Evolutionary conservation across 2,329 filamentous ascomycete genomes (phyloP), one percentile per base, ranked within the genome.

Genomic region (Aspergillus sp.): DNA sequence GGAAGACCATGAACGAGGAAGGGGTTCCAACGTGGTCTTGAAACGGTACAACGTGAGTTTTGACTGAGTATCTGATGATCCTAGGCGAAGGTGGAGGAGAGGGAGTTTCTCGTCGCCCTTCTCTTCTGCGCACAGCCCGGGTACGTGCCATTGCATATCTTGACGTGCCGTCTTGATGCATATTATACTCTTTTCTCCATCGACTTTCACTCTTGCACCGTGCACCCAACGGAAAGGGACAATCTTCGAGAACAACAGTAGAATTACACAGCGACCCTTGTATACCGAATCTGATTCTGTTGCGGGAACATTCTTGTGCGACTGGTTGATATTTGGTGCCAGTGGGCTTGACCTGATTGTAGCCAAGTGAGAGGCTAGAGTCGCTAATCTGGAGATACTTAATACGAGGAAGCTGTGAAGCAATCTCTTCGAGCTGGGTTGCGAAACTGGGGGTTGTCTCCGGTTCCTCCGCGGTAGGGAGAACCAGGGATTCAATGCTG

Each of bases 401-500:
- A 13, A 47, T 13, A 30, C 1, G 43, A n/a, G 43, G 43, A 5
- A 47, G n/a, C n/a, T 47, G 22, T 8, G 24, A 47, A 15, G 30
- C 43, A 9, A 32, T 15, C n/a, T 47, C 43, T 8, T 30, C 43
- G 15, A 47, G 13, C 22, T 47, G 43, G 7, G 15, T 22, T 15
- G n/a, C 13, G n/a, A 26, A 8, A 15, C 30, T 24, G 9, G 43
- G 26, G 43, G 30, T 32, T 17, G 5, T 47, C 22, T 47, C 4
- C 0, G 22, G 8, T 0, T 5, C 2, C 12, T 2, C 15, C 12
- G 0, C 0, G 22, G 24, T 18, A 11, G 43, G 22, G n/a, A 47
- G 13, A 8, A 32, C 43, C 15, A 32, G 43, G 24, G 43, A 15
- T 47, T 47, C 43, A 24, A 47, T 30, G n/a, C n/a, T 47, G 43